phyloP scores from a whole-genome alignment of 1,139 yeast genomes.

The Meyerozyma sp. region DNA sequence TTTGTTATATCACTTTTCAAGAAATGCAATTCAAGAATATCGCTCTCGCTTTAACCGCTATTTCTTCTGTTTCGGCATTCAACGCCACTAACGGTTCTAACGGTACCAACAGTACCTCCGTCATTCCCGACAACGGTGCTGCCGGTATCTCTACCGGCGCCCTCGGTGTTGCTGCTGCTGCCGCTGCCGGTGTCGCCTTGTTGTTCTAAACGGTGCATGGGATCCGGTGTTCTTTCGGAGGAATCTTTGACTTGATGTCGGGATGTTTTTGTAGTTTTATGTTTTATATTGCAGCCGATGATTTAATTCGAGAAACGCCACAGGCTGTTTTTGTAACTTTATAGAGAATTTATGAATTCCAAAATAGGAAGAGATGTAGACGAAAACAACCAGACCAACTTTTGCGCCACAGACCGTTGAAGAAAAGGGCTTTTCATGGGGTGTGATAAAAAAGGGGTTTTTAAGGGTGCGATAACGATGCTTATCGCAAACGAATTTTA shows the following conservation, averaged over 20 bases:
- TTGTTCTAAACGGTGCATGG: conserved; percentile 8
- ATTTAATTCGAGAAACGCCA: not conserved
- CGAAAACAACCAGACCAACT: no score
- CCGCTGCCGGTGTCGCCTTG: conserved; percentile 16
- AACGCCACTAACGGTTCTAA: conserved; percentile 25
- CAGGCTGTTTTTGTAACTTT: not conserved
- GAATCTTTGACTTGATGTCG: not conserved
- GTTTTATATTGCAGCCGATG: not conserved
- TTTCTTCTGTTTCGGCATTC: conserved; percentile 40
- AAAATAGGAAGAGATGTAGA: no score
- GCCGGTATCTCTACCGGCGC: conserved; percentile 11
- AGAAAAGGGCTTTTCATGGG: no score
- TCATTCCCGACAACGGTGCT: conserved; percentile 17
- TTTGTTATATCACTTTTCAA: not conserved
- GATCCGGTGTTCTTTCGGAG: not conserved
- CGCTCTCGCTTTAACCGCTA: conserved; percentile 42
- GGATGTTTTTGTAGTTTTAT: not conserved
- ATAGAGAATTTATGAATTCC: not conserved
- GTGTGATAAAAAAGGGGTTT: no score
- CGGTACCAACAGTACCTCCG: conserved; percentile 16
- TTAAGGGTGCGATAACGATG: no score
- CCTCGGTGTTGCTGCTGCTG: conserved; percentile 13
- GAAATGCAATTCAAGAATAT: conserved; percentile 44
- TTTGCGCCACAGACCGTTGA: no score
- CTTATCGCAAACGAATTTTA: no score